Conservation (phyloP, 2,329 filamentous ascomycete genomes). For the Colletotrichum karsti region DNA sequence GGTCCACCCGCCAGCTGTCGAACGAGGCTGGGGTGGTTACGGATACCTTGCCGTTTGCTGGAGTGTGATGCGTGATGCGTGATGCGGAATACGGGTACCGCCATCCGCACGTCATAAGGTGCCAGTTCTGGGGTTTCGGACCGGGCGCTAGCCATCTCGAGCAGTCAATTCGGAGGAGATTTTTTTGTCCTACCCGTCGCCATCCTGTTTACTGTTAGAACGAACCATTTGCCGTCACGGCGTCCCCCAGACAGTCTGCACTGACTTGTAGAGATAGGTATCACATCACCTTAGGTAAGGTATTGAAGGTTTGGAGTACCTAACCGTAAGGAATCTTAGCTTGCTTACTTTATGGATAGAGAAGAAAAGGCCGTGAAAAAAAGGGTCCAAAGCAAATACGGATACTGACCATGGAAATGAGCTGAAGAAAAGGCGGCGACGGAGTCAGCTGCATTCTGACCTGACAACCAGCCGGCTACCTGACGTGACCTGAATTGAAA, state of each 20-base stretch:
- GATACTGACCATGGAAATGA: not conserved
- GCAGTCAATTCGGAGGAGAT: not conserved
- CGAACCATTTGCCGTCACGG: not conserved
- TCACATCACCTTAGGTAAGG: no score
- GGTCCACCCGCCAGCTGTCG: not conserved
- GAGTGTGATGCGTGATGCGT: not conserved
- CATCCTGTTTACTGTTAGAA: no score
- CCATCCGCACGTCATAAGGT: conserved; percentile 21
- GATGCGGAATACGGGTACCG: not conserved
- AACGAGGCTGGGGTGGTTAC: not conserved
- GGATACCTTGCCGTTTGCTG: not conserved
- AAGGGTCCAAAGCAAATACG: not conserved
- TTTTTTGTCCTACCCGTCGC: not conserved
- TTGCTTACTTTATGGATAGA: not conserved
- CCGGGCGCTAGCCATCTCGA: conserved; percentile 12
- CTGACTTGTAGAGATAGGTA: no score
- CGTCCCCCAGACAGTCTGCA: not conserved
- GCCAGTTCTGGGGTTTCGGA: conserved; percentile 21
- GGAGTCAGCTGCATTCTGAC: not conserved
- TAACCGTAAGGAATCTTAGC: not conserved
- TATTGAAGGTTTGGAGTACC: no score
- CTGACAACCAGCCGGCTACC: not conserved
- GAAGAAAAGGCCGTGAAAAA: not conserved
- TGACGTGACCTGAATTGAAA: conserved; percentile 15
- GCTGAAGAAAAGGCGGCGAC: not conserved